Evolutionary conservation across 257 asterid species (phyloP), one percentile per base, ranked within the genome.

Genomic region (Gardenia jasminoides): DNA sequence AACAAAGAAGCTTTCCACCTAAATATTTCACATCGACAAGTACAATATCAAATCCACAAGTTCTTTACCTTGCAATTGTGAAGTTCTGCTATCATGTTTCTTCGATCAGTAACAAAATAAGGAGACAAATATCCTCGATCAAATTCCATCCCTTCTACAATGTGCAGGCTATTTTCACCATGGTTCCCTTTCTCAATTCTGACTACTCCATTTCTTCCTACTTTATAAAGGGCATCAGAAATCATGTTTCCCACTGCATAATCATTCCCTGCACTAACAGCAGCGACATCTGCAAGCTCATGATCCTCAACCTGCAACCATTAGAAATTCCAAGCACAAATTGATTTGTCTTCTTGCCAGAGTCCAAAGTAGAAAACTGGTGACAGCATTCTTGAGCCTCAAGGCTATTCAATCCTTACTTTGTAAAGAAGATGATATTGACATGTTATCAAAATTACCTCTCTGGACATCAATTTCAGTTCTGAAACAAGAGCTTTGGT

Each of bases 241-340:
- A 93, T 90, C 95, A 93, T 87, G 79, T 79, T 87, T 43, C 97
- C 98, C 0, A 92, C 56, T 11, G 77, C 85, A 77, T 84, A 82
- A 77, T 92, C 97, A 66, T 93, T 93, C 82, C 98, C 97, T 22
- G 98, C 96, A 85, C 98, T 93, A 64, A 93, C 96, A 72, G 98
- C 92, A 75, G 97, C 98, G 79, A 93, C 97, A 82, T 89, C 80
- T 43, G 87, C 92, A 15, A 92, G 89, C 81, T 93, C 97, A 56
- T 88, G 92, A 84, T 92, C 98, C 88, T 90, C 90, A 80, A 90
- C 97, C 98, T 93, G 83, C 76, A 81, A 70, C 5, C 5, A 30
- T 66, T 67, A 67, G 24, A 79, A 46, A 7, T 43, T 33, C 65
- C 43, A 56, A 82, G 30, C 59, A 78, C 44, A 47, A 36, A 39